Base-by-base conservation (phyloP, 2,329 filamentous ascomycete genomes). In the Nemania abortiva region DNA sequence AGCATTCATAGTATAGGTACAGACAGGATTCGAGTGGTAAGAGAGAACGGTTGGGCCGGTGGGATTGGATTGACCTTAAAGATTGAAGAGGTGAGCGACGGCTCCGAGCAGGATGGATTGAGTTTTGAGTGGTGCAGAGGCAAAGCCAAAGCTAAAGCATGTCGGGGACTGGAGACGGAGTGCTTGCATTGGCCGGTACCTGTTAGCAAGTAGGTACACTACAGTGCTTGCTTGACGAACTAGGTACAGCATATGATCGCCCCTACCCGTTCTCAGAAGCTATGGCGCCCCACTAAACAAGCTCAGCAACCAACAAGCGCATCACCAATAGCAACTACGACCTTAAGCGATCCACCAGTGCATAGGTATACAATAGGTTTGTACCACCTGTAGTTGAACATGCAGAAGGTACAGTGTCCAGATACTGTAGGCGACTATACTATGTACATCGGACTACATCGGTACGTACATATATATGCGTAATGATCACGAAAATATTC, bases 211-310 rank as follows among this genome's bases (percentile, higher is more conserved):
- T 52, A 22, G 24, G 24, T 59, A 47, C 45, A 3, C 9, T 60
- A 20, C 29, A 50, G 34, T 42, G 39, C 39, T 2, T 42, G 39
- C 39, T 2, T 5, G 39, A 18, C 2, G 39, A 42, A 42, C 39
- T 42, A n/a, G n/a, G n/a, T n/a, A 42, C 24, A 27, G 24, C 24
- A 27, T 27, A 27, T 42, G 39, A 42, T 42, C 39, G 39, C 39
- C 39, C 13, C 13, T 42, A 42, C 39, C 39, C 39, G 39, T 42
- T 15, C 13, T 18, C 34, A 37, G 15, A 18, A 55, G 45, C 53
- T 63, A n/a, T n/a, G 7, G 18, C 42, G 49, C 54, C 66, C 69
- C 69, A 65, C 59, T 60, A 64, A 71, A 71, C 59, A 71, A 69
- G 66, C 63, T 68, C 22, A 54, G 27, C 34, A 47, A 20, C 64